These are phyloP conservation scores for Monosporascus sp. DNA, from an alignment of 2,329 filamentous ascomycete genomes.

Conservation along the genomic window DNA sequence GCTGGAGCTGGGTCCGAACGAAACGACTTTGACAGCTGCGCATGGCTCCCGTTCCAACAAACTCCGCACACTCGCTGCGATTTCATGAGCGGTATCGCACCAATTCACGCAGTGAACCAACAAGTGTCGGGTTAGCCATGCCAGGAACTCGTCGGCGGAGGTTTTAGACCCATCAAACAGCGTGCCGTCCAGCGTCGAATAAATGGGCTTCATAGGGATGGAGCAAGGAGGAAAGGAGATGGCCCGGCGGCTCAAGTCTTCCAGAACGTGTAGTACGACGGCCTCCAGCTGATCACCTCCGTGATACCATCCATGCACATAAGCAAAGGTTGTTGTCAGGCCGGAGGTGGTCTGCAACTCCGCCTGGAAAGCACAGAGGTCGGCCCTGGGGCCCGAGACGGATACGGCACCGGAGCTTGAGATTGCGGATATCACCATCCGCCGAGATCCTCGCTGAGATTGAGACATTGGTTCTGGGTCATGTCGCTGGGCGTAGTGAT, in stretches of 20 bases:
- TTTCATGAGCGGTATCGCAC: too few relatives aligned
- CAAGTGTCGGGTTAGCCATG: too few relatives aligned
- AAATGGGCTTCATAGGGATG: not conserved
- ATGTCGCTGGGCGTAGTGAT: too few relatives aligned
- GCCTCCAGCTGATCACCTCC: constrained; percentile 3
- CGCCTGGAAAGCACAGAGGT: not conserved
- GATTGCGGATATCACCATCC: constrained; percentile 1
- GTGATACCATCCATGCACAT: constrained; percentile 6
- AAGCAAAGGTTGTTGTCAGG: not conserved
- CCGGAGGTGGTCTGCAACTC: not conserved
- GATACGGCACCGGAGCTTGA: not conserved
- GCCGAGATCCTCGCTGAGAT: not conserved
- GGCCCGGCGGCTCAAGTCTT: not conserved
- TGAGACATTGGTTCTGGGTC: too few relatives aligned
- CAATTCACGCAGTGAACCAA: too few relatives aligned
- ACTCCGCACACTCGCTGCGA: too few relatives aligned
- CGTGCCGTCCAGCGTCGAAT: constrained; percentile 2
- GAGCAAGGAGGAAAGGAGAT: constrained; percentile 1
- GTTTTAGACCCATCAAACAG: not conserved
- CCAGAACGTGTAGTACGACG: constrained; percentile 1
- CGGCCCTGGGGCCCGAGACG: not conserved
- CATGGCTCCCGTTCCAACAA: too few relatives aligned
- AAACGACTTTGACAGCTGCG: too few relatives aligned
- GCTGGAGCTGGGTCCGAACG: too few relatives aligned
- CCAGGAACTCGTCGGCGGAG: not conserved